These are phyloP conservation scores for Neonectria faginata DNA, from an alignment of 2,329 filamentous ascomycete species.

Conservation along the genomic window DNA sequence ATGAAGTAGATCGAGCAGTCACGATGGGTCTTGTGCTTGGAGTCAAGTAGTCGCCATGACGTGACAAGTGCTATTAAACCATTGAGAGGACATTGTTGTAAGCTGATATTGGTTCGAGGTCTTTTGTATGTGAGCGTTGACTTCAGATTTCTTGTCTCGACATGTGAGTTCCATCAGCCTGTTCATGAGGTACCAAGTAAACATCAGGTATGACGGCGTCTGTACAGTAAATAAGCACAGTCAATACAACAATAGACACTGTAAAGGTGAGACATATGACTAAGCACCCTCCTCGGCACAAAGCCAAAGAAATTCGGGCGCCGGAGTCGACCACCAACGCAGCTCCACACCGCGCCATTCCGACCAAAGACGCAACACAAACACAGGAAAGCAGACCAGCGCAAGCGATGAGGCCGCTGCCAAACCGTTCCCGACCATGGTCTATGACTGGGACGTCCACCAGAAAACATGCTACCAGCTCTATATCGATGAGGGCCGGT, in stretches of 20 bases:
- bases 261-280: slow-evolving; percentile 16
- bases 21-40: slow-evolving; percentile 1
- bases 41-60: neutral
- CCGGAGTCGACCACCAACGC: slow-evolving; percentile 46
- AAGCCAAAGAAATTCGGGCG: slow-evolving; percentile 32
- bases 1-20: slow-evolving; percentile 8
- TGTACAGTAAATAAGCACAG: neutral
- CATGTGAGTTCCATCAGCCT: neutral
- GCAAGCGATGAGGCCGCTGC: slow-evolving; percentile 32
- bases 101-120: neutral
- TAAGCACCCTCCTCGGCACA: slow-evolving; percentile 24
- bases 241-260: too few relatives aligned
- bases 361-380: slow-evolving; percentile 44
- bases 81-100: neutral
- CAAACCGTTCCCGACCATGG: slow-evolving; percentile 51
- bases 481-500: slow-evolving; percentile 81
- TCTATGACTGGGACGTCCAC: slow-evolving; percentile 61
- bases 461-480: slow-evolving; percentile 64
- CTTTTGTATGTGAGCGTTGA: neutral
- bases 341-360: slow-evolving; percentile 42
- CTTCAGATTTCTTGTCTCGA: too few relatives aligned
- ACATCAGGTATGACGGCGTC: neutral
- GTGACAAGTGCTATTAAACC: too few relatives aligned
- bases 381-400: slow-evolving; percentile 7
- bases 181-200: neutral